Base-by-base conservation (phyloP, 1,139 yeast genomes). In the Protomyces macrosporus region DNA sequence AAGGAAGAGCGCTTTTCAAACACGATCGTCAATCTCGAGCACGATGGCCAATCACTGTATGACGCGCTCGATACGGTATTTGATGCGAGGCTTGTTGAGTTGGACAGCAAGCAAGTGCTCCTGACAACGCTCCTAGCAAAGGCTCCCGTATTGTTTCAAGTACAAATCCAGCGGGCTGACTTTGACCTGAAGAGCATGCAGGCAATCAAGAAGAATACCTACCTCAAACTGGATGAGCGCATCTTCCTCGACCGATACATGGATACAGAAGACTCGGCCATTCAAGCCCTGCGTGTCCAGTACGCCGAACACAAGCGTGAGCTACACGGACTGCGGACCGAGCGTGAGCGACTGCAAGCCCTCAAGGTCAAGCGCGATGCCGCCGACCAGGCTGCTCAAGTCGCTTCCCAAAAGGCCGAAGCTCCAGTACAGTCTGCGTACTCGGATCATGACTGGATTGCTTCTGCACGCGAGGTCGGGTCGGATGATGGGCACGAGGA, bases 161-260 rank as follows among this genome's bases (percentile, higher is more conserved):
- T 93, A 60, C 98, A 93, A 72, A 89, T 93, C 3, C 98, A 91
- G 75, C 81, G 98, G 71, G 98, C 91, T 0, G 87, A 90, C 73
- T 93, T 87, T 75, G 97, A 93, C 72, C 80, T 91, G 56, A 87
- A 81, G 65, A 76, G 82, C 42, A 80, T 85, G 62, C 81, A 85
- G 74, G 90, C 96, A 0, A 89, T 89, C 71, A 93, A 93, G 72
- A 86, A 91, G 0, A 81, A 84, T 55, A 90, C 88, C 65, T 95
- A 91, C 5, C 80, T 93, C 63, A 91, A 91, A 3, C 90, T 90
- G 70, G 83, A 85, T 45, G 90, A 89, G 60, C 83, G 79, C 14
- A 77, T 93, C 12, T 91, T 87, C 72, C 82, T 93, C 80, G 98
- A 93, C 75, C 80, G 97, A 67, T 93, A 93, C 71, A 76, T 90